Conservation (phyloP, 441 rosid genomes). For the Eugenia klotzschiana region DNA sequence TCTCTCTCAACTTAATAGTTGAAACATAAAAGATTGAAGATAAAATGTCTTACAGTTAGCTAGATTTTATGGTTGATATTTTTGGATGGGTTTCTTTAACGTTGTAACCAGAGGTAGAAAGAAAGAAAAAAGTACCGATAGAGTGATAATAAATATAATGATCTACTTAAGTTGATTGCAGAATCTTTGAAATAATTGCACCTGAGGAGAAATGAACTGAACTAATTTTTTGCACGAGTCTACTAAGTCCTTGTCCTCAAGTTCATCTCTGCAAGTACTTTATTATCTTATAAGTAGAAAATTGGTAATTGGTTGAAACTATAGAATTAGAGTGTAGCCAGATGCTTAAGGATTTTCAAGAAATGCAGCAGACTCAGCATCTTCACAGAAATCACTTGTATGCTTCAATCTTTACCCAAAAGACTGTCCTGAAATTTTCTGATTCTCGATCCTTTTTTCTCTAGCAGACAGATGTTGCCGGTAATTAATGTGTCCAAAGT, state of each 20-base stretch:
- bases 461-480: not conserved
- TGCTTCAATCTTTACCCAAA: not conserved
- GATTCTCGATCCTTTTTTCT: not conserved
- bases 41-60: too few species aligned
- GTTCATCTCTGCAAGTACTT: not conserved
- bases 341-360: not conserved
- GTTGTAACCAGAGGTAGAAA: not conserved
- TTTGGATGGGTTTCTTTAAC: not conserved
- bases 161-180: not conserved
- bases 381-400: not conserved
- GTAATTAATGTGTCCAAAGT: not conserved
- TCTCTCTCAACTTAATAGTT: not conserved
- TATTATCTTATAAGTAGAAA: not conserved
- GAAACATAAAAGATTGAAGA: too few species aligned
- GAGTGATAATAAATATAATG: not conserved
- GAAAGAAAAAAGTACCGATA: not conserved
- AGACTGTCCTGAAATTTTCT: not conserved
- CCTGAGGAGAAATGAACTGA: not conserved
- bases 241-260: not conserved
- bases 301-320: not conserved
- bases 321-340: not conserved
- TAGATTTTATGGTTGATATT: too few species aligned
- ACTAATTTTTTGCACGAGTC: not conserved
- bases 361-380: not conserved
- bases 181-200: not conserved